Evolutionary conservation across 805 yeast species (phyloP).

Genomic region (Wickerhamomyces hampshirensis): DNA sequence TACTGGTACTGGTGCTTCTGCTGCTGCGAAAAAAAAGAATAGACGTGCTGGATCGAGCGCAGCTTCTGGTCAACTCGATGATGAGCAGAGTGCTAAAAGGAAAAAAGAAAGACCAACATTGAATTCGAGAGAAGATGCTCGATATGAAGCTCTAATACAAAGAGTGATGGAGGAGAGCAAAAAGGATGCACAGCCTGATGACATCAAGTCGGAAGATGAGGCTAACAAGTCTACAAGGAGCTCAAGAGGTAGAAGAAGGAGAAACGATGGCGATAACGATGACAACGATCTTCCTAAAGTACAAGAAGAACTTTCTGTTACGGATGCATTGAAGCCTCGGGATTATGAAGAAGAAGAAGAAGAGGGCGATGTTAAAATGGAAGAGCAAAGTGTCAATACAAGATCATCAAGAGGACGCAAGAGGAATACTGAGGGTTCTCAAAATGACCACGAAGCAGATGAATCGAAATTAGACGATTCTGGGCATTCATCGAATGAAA

Average conservation of each 20-base stretch:
- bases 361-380: conserved; percentile 7
- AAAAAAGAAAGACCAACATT: conserved; percentile 35
- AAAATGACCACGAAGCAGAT: background rate
- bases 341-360: background rate
- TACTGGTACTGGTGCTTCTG: background rate
- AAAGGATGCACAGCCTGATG: conserved; percentile 27
- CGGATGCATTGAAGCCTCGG: background rate
- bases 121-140: conserved; percentile 38
- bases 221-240: conserved; percentile 4
- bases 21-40: no score
- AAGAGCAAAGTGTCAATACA: background rate
- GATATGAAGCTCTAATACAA: conserved; percentile 37
- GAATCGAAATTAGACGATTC: background rate
- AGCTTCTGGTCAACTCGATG: conserved; percentile 10
- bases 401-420: conserved; percentile 2
- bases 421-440: background rate
- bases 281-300: background rate
- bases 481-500: conserved; percentile 1
- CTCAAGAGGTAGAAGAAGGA: conserved; percentile 8
- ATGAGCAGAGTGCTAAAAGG: conserved; percentile 13
- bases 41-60: conserved; percentile 8
- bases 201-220: conserved; percentile 8
- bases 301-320: background rate
- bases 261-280: conserved; percentile 5
- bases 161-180: conserved; percentile 37